Evolutionary conservation across 1,284 basidiomycete genomes (phyloP).

Genomic region (Neolentinus lepideus): DNA sequence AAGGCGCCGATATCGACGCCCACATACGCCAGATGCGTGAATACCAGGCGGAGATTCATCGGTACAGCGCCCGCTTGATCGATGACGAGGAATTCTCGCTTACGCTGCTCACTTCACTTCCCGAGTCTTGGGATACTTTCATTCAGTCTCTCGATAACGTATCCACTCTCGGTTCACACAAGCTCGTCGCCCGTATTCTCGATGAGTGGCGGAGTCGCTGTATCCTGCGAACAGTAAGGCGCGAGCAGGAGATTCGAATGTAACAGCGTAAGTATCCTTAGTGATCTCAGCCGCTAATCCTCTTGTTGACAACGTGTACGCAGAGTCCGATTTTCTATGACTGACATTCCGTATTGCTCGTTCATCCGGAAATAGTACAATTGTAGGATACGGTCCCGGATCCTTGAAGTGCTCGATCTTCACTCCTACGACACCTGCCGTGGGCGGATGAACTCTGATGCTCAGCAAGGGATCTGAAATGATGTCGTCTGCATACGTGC

Average conservation of each 20-base stretch:
- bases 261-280: conserved; percentile 52
- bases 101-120: neutral
- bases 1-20: neutral
- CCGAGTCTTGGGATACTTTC: neutral
- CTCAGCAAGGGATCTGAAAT: conserved; percentile 48
- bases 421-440: conserved; percentile 59
- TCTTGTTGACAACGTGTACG: conserved; percentile 22
- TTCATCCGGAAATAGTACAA: conserved; percentile 60
- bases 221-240: conserved; percentile 47
- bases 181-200: neutral
- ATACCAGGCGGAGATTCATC: neutral
- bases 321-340: conserved; percentile 27
- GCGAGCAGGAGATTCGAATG: conserved; percentile 42
- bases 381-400: conserved; percentile 35
- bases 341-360: conserved; percentile 35
- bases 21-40: neutral
- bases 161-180: neutral
- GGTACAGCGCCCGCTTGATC: neutral
- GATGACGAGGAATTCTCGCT: neutral
- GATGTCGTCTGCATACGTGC: conserved; percentile 8
- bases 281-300: conserved; percentile 46
- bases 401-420: conserved; percentile 56
- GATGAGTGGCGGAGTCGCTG: conserved; percentile 49
- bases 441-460: conserved; percentile 56
- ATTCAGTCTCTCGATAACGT: neutral